phyloP scores from a whole-genome alignment of 805 yeast genomes.

The Starmerella scarabaei region DNA sequence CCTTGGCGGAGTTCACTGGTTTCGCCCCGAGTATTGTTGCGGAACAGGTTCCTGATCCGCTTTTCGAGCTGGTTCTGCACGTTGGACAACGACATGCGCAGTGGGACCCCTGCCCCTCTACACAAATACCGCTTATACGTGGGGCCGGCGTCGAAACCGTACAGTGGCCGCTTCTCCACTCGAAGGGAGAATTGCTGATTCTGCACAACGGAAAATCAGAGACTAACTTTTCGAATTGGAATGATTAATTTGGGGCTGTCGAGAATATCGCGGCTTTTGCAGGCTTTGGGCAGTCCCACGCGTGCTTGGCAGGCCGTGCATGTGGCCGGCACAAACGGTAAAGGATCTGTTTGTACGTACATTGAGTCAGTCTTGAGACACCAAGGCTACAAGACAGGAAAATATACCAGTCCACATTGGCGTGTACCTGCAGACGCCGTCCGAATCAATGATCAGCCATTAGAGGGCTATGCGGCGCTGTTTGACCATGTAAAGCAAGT shows the following conservation, averaged over 20 bases:
- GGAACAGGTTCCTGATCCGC: slow-evolving; percentile 43
- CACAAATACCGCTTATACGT: neutral
- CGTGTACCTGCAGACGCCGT: slow-evolving; percentile 63
- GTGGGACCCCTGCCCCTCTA: neutral
- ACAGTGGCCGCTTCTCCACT: too few relatives aligned
- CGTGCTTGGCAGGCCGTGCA: slow-evolving; percentile 55
- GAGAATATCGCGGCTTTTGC: slow-evolving; percentile 37
- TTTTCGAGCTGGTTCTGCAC: slow-evolving; percentile 31
- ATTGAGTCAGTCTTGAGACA: slow-evolving; percentile 48
- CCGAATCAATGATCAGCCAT: slow-evolving; percentile 46
- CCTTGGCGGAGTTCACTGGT: slow-evolving; percentile 85
- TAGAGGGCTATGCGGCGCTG: slow-evolving; percentile 39
- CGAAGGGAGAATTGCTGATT: too few relatives aligned
- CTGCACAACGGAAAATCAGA: too few relatives aligned
- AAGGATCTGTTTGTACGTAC: slow-evolving; percentile 85
- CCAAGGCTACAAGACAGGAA: slow-evolving; percentile 45
- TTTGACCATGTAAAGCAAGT: too few relatives aligned
- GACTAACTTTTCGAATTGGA: neutral
- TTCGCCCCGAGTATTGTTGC: slow-evolving; percentile 49
- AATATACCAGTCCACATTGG: slow-evolving; percentile 83
- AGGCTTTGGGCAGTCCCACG: slow-evolving; percentile 58
- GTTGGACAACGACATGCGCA: slow-evolving; percentile 2
- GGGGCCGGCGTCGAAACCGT: too few relatives aligned
- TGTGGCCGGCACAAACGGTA: slow-evolving; percentile 93
- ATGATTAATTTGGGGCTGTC: slow-evolving; percentile 47